Evolutionary conservation across 1,284 basidiomycete species (phyloP).

Genomic region (Sporisorium exsertum): DNA sequence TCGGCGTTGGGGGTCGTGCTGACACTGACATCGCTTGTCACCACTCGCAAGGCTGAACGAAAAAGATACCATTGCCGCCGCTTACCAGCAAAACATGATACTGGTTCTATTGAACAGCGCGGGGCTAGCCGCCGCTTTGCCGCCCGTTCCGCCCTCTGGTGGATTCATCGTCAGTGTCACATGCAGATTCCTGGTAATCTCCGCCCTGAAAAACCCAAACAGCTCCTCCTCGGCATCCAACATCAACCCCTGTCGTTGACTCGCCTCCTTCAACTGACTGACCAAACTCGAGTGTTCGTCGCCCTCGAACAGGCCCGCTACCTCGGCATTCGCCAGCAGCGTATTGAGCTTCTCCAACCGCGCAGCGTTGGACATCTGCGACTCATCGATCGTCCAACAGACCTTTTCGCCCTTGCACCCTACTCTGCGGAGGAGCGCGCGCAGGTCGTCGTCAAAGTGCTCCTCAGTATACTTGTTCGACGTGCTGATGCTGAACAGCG

Average conservation of each 20-base stretch:
- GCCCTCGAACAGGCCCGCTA: slow-evolving; percentile 87
- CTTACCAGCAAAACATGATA: slow-evolving; percentile 61
- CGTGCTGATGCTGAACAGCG: slow-evolving; percentile 98
- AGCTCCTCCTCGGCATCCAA: slow-evolving; percentile 88
- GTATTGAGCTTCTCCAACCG: slow-evolving; percentile 99
- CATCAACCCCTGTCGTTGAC: slow-evolving; percentile 96
- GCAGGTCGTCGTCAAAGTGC: slow-evolving; percentile 97
- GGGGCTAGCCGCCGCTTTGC: slow-evolving; percentile 94
- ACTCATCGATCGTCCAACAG: slow-evolving; percentile 99
- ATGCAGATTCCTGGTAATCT: slow-evolving; percentile 64
- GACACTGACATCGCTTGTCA: too few species aligned
- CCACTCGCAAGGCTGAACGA: too few species aligned
- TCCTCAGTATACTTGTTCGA: slow-evolving; percentile 98
- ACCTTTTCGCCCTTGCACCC: slow-evolving; percentile 99
- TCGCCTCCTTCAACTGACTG: slow-evolving; percentile 98
- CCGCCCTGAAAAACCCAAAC: slow-evolving; percentile 57
- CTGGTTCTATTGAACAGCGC: slow-evolving; percentile 63
- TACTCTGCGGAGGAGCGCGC: slow-evolving; percentile 89
- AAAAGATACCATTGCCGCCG: not conserved
- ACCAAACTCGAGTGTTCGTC: slow-evolving; percentile 96
- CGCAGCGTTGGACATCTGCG: slow-evolving; percentile 96
- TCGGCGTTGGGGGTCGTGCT: too few species aligned
- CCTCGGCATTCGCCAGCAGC: slow-evolving; percentile 99
- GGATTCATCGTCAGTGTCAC: slow-evolving; percentile 97
- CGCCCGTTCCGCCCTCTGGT: slow-evolving; percentile 92